Evolutionary conservation across 495 filamentous ascomycete species (phyloP), one percentile per base, ranked within the genome.

Genomic region (Hypoxylon fuscum): DNA sequence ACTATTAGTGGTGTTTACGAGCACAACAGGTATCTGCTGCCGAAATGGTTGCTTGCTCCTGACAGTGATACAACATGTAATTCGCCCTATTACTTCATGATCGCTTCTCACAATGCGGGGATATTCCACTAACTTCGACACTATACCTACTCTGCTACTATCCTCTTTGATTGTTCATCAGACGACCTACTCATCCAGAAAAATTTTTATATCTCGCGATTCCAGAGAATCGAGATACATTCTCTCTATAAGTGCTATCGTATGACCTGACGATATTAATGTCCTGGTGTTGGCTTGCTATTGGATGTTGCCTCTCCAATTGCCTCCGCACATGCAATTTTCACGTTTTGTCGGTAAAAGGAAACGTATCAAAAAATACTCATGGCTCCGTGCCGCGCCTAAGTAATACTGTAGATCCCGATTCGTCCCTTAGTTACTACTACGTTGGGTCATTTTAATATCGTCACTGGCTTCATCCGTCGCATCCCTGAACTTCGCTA

Each of bases 11-110:
- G 18, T 25, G 11, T 32, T 55, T 31, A 18, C 38, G 12, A 55
- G 48, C 55, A 50, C 41, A 65, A 55, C 14, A 46, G 53, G 62
- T 55, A 65, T 55, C 37, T 55, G 17, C 44, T 59, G 34, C 62
- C 62, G 62, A 65, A 59, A 49, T 59, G 55, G 55, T 54, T 58
- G 54, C 34, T 38, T n/a, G 11, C 11, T 32, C 15, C 34, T n/a
- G 17, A 15, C 9, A 7, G 37, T 17, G 37, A 20, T 40, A 40
- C 37, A 40, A 20, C 37, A 40, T 40, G 15, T 6, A 37, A 14
- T 3, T 14, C 12, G n/a, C 11, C 34, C 31, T 32, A 32, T 12
- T 12, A 10, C 27, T 29, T 5, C 9, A 34, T 34, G n/a, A 34
- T 47, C 29, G 23, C 31, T 51, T 34, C 17, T 51, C 34, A 38